Conservation (phyloP, 495 filamentous ascomycete species). For the Articulospora tetracladia region DNA sequence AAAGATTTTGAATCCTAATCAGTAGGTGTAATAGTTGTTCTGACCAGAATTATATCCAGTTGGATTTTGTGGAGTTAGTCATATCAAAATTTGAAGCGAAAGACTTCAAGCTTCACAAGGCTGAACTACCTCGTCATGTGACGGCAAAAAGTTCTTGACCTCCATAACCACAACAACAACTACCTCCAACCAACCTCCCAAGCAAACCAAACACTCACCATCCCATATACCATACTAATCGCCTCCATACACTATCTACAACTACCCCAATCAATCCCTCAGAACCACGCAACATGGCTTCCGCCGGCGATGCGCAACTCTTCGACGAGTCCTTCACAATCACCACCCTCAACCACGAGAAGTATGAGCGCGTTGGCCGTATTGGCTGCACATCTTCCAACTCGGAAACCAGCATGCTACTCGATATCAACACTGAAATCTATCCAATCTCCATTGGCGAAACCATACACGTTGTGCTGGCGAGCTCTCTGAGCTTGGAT, state of each 20-base stretch:
- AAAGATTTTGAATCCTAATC: too few species aligned
- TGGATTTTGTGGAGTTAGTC: neutral
- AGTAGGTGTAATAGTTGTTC: too few species aligned
- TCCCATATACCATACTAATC: neutral
- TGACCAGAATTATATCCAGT: neutral
- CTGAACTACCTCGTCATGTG: neutral
- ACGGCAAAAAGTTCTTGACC: neutral
- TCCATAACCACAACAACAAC: neutral
- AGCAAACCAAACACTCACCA: neutral
- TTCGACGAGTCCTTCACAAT: constrained; percentile 91
- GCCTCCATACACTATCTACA: neutral
- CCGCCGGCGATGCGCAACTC: constrained; percentile 75
- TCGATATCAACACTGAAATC: constrained; percentile 94
- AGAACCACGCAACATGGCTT: constrained; percentile 31
- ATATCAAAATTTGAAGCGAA: neutral
- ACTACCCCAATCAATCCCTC: neutral
- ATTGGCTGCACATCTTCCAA: constrained; percentile 68
- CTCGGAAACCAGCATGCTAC: constrained; percentile 65
- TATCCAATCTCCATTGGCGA: constrained; percentile 74
- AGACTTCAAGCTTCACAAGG: neutral
- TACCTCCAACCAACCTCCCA: neutral
- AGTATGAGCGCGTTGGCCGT: constrained; percentile 94
- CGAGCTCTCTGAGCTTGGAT: constrained; percentile 80
- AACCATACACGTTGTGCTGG: constrained; percentile 71
- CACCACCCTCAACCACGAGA: constrained; percentile 67